Percentiles rank a stretch among this genome's conserved stretches.
Evolutionary conservation across 768 basidiomycete species (phyloP).

Genomic region (Trametopsis cervina): DNA sequence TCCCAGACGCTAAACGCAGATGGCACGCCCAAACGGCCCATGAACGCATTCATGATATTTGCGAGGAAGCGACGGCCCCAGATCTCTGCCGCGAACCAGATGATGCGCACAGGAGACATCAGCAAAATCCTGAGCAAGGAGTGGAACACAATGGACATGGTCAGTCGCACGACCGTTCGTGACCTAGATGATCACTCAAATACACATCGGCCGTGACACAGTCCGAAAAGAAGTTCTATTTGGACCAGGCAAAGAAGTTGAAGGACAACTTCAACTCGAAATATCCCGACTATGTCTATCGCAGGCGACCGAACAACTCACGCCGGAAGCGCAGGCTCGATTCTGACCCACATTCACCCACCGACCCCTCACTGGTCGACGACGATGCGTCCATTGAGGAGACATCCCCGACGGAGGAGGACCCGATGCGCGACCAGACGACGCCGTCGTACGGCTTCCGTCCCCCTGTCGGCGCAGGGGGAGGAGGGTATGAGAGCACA

Average conservation of each 20-base stretch:
- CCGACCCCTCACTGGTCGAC: conserved; percentile 27
- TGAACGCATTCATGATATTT: conserved; percentile 95
- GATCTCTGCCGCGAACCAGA: conserved; percentile 80
- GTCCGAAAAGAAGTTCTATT: conserved; percentile 83
- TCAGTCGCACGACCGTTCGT: conserved; percentile 28
- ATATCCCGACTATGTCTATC: conserved; percentile 89
- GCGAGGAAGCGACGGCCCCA: conserved; percentile 77
- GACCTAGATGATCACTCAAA: conserved; percentile 8
- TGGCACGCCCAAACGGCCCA: conserved; percentile 83
- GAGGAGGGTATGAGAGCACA: conserved; percentile 13
- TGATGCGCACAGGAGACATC: conserved; percentile 87
- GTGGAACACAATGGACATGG: conserved; percentile 77
- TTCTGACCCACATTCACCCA: conserved; percentile 21
- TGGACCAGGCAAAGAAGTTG: conserved; percentile 77
- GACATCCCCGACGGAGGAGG: conserved; percentile 32
- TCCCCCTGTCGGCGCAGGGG: conserved; percentile 14
- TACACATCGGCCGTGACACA: conserved; percentile 21
- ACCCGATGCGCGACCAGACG: conserved; percentile 16
- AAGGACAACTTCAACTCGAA: conserved; percentile 82
- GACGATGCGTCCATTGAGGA: conserved; percentile 31
- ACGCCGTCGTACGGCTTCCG: conserved; percentile 18
- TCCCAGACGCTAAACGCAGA: conserved; percentile 80
- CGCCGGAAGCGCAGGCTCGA: conserved; percentile 52
- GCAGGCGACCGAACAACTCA: conserved; percentile 81
- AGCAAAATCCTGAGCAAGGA: conserved; percentile 84